phyloP scores from a whole-genome alignment of 768 basidiomycete species.

The Podaxis mareebaensis region DNA sequence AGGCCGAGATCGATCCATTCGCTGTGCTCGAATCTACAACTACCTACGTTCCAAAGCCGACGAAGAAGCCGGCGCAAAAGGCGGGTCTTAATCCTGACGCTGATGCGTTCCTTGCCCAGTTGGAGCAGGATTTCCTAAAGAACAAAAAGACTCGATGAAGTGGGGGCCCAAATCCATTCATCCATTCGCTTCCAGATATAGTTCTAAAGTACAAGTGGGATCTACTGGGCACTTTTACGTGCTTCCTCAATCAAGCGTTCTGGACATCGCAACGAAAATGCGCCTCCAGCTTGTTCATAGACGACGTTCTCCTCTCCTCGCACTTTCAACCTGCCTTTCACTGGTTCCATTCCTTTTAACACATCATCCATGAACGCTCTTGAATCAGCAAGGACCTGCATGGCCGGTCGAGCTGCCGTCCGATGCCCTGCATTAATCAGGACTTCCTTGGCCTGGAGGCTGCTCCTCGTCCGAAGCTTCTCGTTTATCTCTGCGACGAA shows the following conservation, averaged over 20 bases:
- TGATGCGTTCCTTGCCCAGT: constrained; percentile 64
- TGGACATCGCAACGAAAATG: constrained; percentile 50
- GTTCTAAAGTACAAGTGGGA: not conserved
- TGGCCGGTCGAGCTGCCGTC: constrained; percentile 44
- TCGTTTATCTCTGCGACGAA: constrained; percentile 36
- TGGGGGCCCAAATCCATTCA: not conserved
- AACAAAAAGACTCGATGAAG: constrained; percentile 21
- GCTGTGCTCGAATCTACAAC: constrained; percentile 45
- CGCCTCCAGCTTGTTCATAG: constrained; percentile 42
- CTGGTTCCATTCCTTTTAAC: constrained; percentile 38
- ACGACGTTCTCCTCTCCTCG: constrained; percentile 41
- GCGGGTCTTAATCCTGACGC: constrained; percentile 37
- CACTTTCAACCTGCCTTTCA: constrained; percentile 30
- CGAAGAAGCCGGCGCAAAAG: constrained; percentile 19
- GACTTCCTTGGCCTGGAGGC: constrained; percentile 25
- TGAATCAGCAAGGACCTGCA: constrained; percentile 42
- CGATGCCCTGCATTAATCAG: constrained; percentile 52
- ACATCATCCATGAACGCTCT: constrained; percentile 51
- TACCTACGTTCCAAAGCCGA: constrained; percentile 25
- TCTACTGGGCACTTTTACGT: constrained; percentile 1
- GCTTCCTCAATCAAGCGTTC: constrained; percentile 46
- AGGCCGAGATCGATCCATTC: constrained; percentile 43
- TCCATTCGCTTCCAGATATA: not conserved
- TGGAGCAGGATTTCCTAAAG: constrained; percentile 61
- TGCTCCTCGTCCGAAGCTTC: not conserved